These are phyloP conservation scores for Citrus unshiu DNA, from an alignment of 345 rosid genomes.

Conservation along the genomic window DNA sequence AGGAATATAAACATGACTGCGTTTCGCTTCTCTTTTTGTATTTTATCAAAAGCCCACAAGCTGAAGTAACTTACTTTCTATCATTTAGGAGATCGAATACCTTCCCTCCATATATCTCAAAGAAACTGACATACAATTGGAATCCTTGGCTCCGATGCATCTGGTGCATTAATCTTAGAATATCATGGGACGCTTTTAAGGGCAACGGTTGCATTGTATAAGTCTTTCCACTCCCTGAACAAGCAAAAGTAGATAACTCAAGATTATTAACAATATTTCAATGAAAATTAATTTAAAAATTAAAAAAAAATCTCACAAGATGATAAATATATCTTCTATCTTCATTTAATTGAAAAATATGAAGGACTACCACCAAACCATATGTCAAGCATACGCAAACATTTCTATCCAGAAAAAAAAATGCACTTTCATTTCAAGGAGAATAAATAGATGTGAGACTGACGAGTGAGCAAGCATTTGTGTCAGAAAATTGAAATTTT, in stretches of 20 bases:
- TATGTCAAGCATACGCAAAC: neutral
- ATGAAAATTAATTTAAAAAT: neutral
- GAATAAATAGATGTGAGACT: neutral
- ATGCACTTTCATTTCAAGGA: no score
- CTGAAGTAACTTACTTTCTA: constrained; percentile 45
- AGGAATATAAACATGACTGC: constrained; percentile 2
- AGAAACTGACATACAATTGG: constrained; percentile 58
- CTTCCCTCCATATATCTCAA: constrained; percentile 72
- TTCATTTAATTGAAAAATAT: neutral
- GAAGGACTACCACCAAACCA: neutral
- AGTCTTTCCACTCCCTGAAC: constrained; percentile 68
- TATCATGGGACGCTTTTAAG: constrained; percentile 59
- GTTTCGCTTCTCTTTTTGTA: neutral
- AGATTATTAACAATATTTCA: constrained; percentile 1
- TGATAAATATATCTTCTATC: neutral
- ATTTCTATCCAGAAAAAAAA: neutral
- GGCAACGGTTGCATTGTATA: constrained; percentile 72
- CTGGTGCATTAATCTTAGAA: constrained; percentile 46
- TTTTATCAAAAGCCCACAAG: constrained; percentile 1
- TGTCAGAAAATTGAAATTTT: neutral
- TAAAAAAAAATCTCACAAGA: neutral
- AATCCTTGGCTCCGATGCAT: constrained; percentile 48
- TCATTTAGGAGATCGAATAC: constrained; percentile 67
- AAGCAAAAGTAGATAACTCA: neutral
- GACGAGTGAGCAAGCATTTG: neutral